These are phyloP conservation scores for Mikania micrantha DNA, from an alignment of 129 eudicot species.

Conservation along the genomic window DNA sequence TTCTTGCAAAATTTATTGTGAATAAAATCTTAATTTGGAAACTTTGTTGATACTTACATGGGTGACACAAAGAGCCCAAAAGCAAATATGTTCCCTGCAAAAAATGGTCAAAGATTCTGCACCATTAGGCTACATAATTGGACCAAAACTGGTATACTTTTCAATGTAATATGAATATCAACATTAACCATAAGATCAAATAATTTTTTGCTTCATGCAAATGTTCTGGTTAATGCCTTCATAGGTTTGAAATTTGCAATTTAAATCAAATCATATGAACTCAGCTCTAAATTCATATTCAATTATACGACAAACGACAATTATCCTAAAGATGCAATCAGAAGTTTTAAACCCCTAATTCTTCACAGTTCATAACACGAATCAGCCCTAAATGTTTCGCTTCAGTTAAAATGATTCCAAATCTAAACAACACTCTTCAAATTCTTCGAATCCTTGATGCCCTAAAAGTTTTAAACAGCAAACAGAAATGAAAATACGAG, in stretches of 20 bases:
- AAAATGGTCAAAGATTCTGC: not conserved
- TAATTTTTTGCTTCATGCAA: not conserved
- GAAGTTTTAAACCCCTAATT: slow-evolving; percentile 1
- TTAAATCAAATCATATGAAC: not conserved
- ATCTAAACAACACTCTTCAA: not conserved
- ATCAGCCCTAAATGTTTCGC: slow-evolving; percentile 3
- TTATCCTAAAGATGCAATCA: not conserved
- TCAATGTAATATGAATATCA: not conserved
- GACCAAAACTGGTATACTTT: not conserved
- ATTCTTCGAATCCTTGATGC: no score
- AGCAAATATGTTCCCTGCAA: slow-evolving; percentile 86
- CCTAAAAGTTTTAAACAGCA: not conserved
- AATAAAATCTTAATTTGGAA: not conserved
- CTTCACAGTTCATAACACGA: not conserved
- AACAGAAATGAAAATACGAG: not conserved
- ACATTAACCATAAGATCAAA: slow-evolving; percentile 3
- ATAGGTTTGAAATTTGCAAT: not conserved
- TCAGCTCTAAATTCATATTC: not conserved
- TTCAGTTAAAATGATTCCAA: not conserved
- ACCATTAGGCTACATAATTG: not conserved
- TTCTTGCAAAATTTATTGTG: not conserved
- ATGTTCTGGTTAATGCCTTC: not conserved
- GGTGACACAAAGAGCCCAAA: slow-evolving; percentile 85
- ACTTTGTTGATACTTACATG: slow-evolving; percentile 42
- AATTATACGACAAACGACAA: not conserved